A percentile compares a stretch with the other conserved stretches of the same genome.
These are phyloP conservation scores for Leavenworthia alabamica DNA, from an alignment of 345 rosid species.

Conservation along the genomic window DNA sequence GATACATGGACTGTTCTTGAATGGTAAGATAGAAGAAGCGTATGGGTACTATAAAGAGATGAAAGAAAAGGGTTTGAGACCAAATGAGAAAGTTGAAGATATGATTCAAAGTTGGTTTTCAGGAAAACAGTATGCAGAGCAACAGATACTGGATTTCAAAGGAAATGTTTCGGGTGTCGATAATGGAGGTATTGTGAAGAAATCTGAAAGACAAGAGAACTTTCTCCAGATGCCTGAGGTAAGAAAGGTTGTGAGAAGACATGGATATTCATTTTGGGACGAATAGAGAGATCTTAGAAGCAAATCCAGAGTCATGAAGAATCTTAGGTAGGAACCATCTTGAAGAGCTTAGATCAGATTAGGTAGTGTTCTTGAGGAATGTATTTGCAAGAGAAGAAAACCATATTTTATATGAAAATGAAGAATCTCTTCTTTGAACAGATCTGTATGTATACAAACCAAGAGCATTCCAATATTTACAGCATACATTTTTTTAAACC, in stretches of 20 bases:
- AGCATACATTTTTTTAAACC: conserved; percentile 13
- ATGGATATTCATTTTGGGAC: conserved; percentile 64
- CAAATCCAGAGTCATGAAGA: neutral
- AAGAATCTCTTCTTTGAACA: conserved; percentile 10
- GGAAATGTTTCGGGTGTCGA: conserved; percentile 18
- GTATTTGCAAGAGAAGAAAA: neutral
- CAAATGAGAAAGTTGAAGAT: conserved; percentile 61
- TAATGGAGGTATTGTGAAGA: conserved; percentile 26
- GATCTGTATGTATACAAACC: conserved; percentile 23
- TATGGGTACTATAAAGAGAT: conserved; percentile 62
- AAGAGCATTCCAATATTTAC: conserved; percentile 22
- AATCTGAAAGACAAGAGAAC: conserved; percentile 31
- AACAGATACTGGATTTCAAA: conserved; percentile 21
- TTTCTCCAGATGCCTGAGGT: conserved; percentile 55
- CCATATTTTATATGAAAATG: neutral
- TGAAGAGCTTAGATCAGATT: neutral
- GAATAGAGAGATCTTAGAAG: conserved; percentile 9
- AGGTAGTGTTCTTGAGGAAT: neutral
- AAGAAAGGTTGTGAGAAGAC: conserved; percentile 57
- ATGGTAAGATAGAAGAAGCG: conserved; percentile 76
- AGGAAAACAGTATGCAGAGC: conserved; percentile 46
- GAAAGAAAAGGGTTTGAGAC: conserved; percentile 59
- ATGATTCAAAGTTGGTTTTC: conserved; percentile 65
- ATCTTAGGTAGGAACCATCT: neutral
- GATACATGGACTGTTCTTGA: conserved; percentile 84